Evolutionary conservation across 2,329 filamentous ascomycete genomes (phyloP), one percentile per base, ranked within the genome.

Genomic region (Curvularia spicifera): DNA sequence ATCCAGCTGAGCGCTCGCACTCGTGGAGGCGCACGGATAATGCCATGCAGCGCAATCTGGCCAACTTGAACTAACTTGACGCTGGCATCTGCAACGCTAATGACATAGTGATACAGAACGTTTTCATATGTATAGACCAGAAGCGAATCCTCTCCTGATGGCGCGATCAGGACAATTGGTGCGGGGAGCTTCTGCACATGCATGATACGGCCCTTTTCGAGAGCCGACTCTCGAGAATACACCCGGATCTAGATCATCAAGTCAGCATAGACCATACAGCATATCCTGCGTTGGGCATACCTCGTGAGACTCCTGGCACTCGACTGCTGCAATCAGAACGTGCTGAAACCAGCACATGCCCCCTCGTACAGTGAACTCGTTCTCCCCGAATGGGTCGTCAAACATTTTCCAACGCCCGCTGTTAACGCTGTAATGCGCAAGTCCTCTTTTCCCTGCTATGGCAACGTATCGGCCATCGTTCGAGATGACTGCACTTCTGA

Each of bases 271-370:
- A 5, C 2, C 15, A 52, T 22, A 22, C 20, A 49, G 49, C 33
- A 9, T 1, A 40, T 2, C 18, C 20, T 10, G 26, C 5, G 15
- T 15, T 39, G 3, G 2, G 3, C 73, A 57, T 77, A 86, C 84
- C 80, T 97, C 90, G 69, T 93, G 93, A 22, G 88, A 88, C 65
- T 88, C 86, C 66, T 90, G 91, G 53, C 87, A 88, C 76, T 99
- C 95, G n/a, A 97, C 89, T 4, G 94, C 93, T 39, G 93, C 93
- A 55, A 98, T 91, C 18, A 99, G 83, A 31, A 98, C 91, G 77
- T 99, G 94, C 66, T 96, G 93, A 73, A 96, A 93, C 95, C 95
- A 99, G 75, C 94, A 98, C 93, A 99, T 97, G 6, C 95, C 95
- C 48, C 95, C 95, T 62, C 93, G 85, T 13, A 99, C 91, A 24